Base-by-base conservation (phyloP, 441 rosid genomes). In the Erysimum cheiri region DNA sequence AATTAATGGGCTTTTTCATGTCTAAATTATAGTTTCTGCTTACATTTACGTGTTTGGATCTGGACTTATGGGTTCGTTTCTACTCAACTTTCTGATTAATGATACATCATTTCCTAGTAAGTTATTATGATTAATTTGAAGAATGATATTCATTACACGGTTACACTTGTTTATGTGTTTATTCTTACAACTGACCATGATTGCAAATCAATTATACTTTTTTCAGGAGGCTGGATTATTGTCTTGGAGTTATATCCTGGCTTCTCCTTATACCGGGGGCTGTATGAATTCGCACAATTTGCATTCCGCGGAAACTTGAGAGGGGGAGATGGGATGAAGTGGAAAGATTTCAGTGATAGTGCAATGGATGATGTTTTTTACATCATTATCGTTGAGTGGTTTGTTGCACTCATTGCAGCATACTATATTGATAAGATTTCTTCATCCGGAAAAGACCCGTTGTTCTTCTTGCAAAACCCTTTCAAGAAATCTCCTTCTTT, bases 231-330 rank as follows among this genome's bases (percentile, higher is more conserved):
- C 24, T 87, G 92, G 97, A 80, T 92, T 70, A 60, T 82, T 54
- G 72, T 80, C 43, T 22, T 95, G 85, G 96, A 95, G 86, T 74
- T 95, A 68, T 92, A 82, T 83, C 99, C 97, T 46, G 97, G 96
- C 63, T 96, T 96, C 64, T 70, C 98, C 31, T 71, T 92, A 22
- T 91, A 84, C 69, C 99, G 97, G 43, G 99, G 99, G 26, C 63
- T 95, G 43, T 95, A 95, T 19, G 98, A 95, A 73, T 87, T 92
- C 13, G 77, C 88, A 5, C 84, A 86, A 48, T 89, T 83, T 77
- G 53, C 98, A 60, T 82, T 87, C 41, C 55, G 3, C 1, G 97
- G 90, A 49, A 77, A 78, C 81, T 70, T 58, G 50, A 75, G 67
- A 40, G 79, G 79, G 14, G 24, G 1, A 26, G 79, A 58, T 70